A percentile compares a stretch with the other conserved stretches of the same genome.
These are phyloP conservation scores for Plenodomus biglobosus DNA, from an alignment of 2,329 filamentous ascomycete species.

Conservation along the genomic window DNA sequence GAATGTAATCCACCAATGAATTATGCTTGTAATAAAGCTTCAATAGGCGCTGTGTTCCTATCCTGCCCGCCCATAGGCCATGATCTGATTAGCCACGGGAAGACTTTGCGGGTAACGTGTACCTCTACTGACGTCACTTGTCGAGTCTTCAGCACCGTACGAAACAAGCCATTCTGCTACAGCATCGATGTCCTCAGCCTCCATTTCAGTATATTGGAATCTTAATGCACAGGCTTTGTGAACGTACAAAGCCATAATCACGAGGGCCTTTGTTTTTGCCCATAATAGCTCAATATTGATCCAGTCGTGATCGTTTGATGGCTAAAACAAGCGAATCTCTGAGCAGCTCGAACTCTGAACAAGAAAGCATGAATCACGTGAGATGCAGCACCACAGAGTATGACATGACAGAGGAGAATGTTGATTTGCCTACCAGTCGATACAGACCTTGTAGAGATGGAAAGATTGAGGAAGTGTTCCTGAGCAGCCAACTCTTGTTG, in stretches of 20 bases:
- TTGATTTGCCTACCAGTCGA: conserved; percentile 55
- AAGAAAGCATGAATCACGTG: no score
- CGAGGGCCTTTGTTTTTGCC: conserved; percentile 57
- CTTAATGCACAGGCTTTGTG: conserved; percentile 44
- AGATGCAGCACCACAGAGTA: conserved; percentile 58
- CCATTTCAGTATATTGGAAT: not conserved
- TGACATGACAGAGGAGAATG: conserved; percentile 61
- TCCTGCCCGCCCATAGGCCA: conserved; percentile 69
- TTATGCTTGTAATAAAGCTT: conserved; percentile 17
- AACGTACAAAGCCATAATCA: conserved; percentile 69
- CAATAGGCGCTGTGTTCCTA: conserved; percentile 56
- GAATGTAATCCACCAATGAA: conserved; percentile 53
- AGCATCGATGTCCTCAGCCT: not conserved
- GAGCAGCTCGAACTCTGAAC: no score
- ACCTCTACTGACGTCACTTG: conserved; percentile 72
- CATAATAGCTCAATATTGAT: conserved; percentile 41
- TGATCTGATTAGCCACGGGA: conserved; percentile 5
- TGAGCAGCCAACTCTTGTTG: conserved; percentile 57
- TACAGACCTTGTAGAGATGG: conserved; percentile 52
- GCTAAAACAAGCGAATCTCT: no score
- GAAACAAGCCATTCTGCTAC: conserved; percentile 75
- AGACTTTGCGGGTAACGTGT: conserved; percentile 1
- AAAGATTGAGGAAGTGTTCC: conserved; percentile 61
- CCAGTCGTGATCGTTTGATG: no score
- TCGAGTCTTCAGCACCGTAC: conserved; percentile 72